Base-by-base conservation (phyloP, 371 early-diverging fungal species). In the Mucor irregularis region DNA sequence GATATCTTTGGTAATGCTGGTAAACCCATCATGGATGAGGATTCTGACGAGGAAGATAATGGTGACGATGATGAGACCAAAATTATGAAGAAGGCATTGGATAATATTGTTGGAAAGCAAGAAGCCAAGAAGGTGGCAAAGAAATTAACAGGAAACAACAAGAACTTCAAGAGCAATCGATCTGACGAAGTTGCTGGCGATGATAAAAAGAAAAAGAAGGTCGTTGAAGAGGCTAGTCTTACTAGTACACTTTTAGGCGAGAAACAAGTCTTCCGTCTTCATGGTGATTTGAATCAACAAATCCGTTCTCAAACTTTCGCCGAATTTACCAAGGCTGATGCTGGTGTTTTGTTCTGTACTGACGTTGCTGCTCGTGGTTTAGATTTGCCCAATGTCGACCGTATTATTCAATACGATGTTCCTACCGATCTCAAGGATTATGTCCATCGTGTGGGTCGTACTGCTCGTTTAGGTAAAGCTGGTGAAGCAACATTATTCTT, bases 351-450 rank as follows among this genome's bases (percentile, higher is more conserved):
- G 25, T 80, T 99, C 58, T 94, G 95, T 66, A 99, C 99, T 0
- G 99, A 99, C 75, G 95, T 99, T 8, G 97, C 97, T 9, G 96
- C 99, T 7, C 90, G 99, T 71, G 99, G 99, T 49, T 77, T 99
- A 34, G 99, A 99, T 84, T 73, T 99, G 58, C 92, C 97, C 19
- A 84, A 94, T 61, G 93, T 99, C 22, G 84, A 90, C 25, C 81
- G 83, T 40, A 94, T 99, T 58, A 80, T 99, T 34, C 99, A 99
- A 71, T 98, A 91, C 60, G 99, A 99, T 73, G 87, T 95, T n/a
- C 99, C 99, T 6, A 78, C 89, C 17, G 95, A 93, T 70, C 68
- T 92, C 16, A 84, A 88, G 47, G 95, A 95, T 50, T 99, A 97
- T 73, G 90, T 98, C 30, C 99, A 99, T 78, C 89, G 99, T 62